Base-by-base conservation (phyloP, 139 green algal genomes). In the Closterium sp. region DNA sequence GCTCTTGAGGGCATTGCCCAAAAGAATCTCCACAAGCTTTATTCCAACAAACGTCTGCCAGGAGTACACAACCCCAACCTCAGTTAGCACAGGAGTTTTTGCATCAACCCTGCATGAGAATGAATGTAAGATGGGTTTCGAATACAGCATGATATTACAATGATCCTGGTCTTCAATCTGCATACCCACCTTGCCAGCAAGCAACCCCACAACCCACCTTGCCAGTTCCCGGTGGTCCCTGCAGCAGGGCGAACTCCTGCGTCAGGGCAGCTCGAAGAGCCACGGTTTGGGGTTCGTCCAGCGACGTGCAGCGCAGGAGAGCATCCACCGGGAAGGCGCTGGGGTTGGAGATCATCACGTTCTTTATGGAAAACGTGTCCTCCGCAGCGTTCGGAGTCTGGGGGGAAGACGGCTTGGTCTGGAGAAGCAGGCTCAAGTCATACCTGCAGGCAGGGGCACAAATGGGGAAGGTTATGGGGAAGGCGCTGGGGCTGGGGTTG, bases 171-270 rank as follows among this genome's bases (percentile, higher is more conserved):
- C 25, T 87, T 34, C 16, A 55, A 87, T 19, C 84, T 6, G 12
- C n/a, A n/a, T 23, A 19, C 38, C 38, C 38, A 66, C 38, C 38
- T 66, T 66, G 38, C 38, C 38, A 9, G 38, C 43, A 66, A 10
- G 6, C 21, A 16, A 10, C 21, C 43, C 19, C 43, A 66, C 43
- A 66, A 66, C 43, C 55, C 55, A 88, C 34, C 32, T 93, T 94
- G 93, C 96, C 96, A 84, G 95, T 96, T 31, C 96, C 96, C 55
- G 96, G 96, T 8, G 96, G 96, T 0, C 96, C 96, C 87, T 98
- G 96, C 2, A 98, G 95, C 25, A 98, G 91, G 8, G 92, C 95
- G 88, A 97, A 69, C 94, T 97, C 93, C 43, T 94, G 88, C 4
- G 81, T 93, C 28, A 97, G 91, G 16, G 87, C 91, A 16, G 90